Base-by-base conservation (phyloP, 139 green algal genomes). In the Pleodorina starrii region DNA sequence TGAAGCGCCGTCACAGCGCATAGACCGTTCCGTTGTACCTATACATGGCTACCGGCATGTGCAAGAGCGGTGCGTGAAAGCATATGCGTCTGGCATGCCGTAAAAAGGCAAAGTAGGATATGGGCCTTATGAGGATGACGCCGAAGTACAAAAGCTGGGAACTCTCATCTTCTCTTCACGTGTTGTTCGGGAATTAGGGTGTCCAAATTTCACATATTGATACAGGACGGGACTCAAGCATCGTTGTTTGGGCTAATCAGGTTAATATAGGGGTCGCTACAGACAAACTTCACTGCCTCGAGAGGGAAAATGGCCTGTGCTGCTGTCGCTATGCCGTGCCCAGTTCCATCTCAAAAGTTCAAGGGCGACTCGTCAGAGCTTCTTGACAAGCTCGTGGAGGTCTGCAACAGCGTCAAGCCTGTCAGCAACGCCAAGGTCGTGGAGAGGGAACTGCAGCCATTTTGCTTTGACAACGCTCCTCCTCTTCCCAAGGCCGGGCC, bases 351-450 rank as follows among this genome's bases (percentile, higher is more conserved):
- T 2, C 40, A 43, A 25, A 86, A 76, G 43, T 87, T 87, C 23
- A 87, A 87, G 81, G 81, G 81, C 81, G 81, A 87, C 81, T 36
- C 60, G 11, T 29, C 59, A 16, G 81, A 74, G 14, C 43, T 87
- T 0, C 36, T 87, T 6, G 81, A 87, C 40, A 35, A 17, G 42
- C 81, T 87, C 0, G 60, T 87, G 5, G 81, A 50, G 42, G 81
- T 57, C 16, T 86, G 79, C 57, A 57, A 82, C 29, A 43, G 14
- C 36, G 76, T 84, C 35, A 69, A 71, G 76, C n/a, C 23, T 19
- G 32, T 69, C 76, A 59, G 7, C 74, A 63, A 82, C 48, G 48
- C 32, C 46, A 84, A 84, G 27, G n/a, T 59, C 16, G 19, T 86
- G 57, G 60, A 78, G 60, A 69, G 81, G 5, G 81, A 87, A 32